Percentiles rank a stretch among this genome's conserved stretches.
Evolutionary conservation across 176 grass and related monocot genomes (phyloP).

Genomic region (Panicum miliaceum): DNA sequence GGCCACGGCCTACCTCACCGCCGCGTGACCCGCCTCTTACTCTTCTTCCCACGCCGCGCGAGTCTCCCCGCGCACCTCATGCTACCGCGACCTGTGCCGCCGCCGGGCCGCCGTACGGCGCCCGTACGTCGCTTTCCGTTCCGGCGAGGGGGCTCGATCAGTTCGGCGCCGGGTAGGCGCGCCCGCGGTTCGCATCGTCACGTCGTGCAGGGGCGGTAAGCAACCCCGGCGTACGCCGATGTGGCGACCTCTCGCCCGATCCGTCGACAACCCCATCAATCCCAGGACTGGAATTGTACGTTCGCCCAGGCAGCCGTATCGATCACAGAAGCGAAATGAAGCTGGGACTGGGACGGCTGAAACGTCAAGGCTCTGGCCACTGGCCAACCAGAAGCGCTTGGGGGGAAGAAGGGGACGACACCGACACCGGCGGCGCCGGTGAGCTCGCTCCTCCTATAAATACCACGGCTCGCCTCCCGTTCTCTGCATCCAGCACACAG

Average conservation of each 20-base stretch:
- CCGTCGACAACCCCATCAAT: not conserved
- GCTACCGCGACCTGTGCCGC: not conserved
- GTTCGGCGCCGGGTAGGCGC: not conserved
- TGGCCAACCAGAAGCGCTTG: not conserved
- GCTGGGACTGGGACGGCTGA: not conserved
- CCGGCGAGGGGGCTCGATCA: conserved; percentile 15
- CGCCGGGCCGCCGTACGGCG: conserved; percentile 10
- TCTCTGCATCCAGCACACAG: conserved; percentile 22
- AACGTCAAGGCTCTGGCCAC: not conserved
- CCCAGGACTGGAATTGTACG: not conserved
- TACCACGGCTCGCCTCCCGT: not conserved
- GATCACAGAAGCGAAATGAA: not conserved
- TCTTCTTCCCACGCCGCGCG: not conserved
- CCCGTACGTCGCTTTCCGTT: conserved; percentile 30
- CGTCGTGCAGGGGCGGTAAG: not conserved
- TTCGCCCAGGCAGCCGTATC: not conserved
- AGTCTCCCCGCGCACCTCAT: not conserved
- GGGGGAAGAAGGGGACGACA: not conserved
- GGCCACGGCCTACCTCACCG: not conserved
- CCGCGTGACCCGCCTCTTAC: conserved; percentile 13
- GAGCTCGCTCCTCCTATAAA: conserved; percentile 32
- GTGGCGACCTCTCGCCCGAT: not conserved
- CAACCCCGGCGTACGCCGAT: not conserved
- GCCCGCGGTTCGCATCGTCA: not conserved
- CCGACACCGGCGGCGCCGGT: not conserved